Percentiles rank a stretch among this genome's conserved stretches.
Conservation (phyloP, 1,284 basidiomycete genomes). For the Fomitopsis palustris region DNA sequence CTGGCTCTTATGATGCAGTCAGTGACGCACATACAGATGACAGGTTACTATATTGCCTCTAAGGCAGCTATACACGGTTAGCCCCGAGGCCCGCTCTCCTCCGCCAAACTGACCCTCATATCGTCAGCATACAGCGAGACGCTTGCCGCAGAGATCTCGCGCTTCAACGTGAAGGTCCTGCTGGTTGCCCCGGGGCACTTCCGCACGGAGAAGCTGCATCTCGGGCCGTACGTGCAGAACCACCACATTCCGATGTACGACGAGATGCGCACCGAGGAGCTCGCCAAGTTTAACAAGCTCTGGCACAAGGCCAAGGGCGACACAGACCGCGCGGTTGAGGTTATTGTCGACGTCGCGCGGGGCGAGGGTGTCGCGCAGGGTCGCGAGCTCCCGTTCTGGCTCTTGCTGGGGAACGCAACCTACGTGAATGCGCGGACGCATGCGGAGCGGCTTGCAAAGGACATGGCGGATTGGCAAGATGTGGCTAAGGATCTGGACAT, state of each 20-base stretch:
- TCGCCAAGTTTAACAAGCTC: slow-evolving; percentile 25
- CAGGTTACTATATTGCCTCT: slow-evolving; percentile 44
- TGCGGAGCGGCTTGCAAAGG: slow-evolving; percentile 15
- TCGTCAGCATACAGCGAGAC: slow-evolving; percentile 29
- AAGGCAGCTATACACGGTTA: slow-evolving; percentile 54
- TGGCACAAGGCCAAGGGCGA: slow-evolving; percentile 44
- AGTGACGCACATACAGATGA: not conserved
- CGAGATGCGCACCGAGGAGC: slow-evolving; percentile 16
- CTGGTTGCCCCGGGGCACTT: slow-evolving; percentile 33
- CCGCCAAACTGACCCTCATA: not conserved
- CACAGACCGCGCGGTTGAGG: slow-evolving; percentile 50
- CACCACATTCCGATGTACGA: slow-evolving; percentile 29
- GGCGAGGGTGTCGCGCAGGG: slow-evolving; percentile 38
- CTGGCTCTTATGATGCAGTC: no score
- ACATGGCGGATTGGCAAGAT: slow-evolving; percentile 31
- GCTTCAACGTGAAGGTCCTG: slow-evolving; percentile 31
- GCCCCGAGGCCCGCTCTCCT: slow-evolving; percentile 2
- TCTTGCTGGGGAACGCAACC: slow-evolving; percentile 30
- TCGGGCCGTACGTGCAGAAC: slow-evolving; percentile 22
- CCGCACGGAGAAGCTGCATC: slow-evolving; percentile 29
- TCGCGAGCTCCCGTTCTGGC: slow-evolving; percentile 20
- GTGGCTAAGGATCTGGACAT: slow-evolving; percentile 29
- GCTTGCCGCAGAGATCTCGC: slow-evolving; percentile 28
- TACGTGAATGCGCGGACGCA: slow-evolving; percentile 28
- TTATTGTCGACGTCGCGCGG: slow-evolving; percentile 52